Conservation (phyloP, 1,284 basidiomycete genomes). For the Boletus semigastroideus region DNA sequence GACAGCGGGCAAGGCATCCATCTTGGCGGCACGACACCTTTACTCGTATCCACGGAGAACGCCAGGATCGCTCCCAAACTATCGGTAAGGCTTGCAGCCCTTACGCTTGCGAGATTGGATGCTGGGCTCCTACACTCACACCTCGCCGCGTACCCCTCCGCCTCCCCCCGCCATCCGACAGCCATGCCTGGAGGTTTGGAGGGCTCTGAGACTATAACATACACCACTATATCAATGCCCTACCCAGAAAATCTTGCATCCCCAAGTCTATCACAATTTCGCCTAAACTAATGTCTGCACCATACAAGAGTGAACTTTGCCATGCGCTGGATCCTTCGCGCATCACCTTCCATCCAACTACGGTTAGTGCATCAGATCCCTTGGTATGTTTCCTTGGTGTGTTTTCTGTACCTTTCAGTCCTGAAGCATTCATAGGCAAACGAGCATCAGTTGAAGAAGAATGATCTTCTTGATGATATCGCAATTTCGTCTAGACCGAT, state of each 20-base stretch:
- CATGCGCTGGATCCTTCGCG: not conserved
- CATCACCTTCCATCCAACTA: not conserved
- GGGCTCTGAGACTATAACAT: not conserved
- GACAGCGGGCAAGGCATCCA: not conserved
- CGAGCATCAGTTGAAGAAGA: not conserved
- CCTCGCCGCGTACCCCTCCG: not conserved
- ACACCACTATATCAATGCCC: not conserved
- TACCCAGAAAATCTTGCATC: not conserved
- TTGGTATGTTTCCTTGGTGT: not conserved
- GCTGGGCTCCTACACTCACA: not conserved
- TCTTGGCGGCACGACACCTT: not conserved
- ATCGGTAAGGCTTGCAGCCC: too few species aligned
- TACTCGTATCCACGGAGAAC: not conserved
- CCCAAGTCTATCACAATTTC: too few species aligned
- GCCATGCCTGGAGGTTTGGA: constrained; percentile 6
- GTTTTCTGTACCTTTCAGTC: not conserved
- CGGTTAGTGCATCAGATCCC: not conserved
- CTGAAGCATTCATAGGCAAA: constrained; percentile 2
- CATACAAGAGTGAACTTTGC: constrained; percentile 4
- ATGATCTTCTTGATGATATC: not conserved
- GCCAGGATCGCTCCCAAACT: too few species aligned
- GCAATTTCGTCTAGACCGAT: not conserved
- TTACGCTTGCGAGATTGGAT: not conserved
- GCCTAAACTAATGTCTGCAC: not conserved
- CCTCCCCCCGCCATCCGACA: not conserved